phyloP scores from a whole-genome alignment of 176 grass and related monocot species.

The Zea luxurians region DNA sequence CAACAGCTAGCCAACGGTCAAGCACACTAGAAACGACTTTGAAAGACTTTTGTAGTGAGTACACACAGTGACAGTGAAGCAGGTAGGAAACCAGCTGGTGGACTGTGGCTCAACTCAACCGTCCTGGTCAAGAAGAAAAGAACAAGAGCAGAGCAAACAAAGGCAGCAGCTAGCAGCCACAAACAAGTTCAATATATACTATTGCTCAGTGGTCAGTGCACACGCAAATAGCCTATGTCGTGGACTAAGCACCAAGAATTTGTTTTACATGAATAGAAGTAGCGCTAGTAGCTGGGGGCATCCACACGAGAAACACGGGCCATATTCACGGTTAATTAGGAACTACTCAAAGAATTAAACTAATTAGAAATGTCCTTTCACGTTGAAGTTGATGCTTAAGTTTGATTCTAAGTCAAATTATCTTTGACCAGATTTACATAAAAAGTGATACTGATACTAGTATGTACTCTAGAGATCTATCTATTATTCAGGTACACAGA shows the following conservation, averaged over 20 bases:
- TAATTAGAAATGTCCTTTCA: not conserved
- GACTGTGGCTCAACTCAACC: not conserved
- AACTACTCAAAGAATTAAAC: not conserved
- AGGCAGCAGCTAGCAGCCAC: too few relatives aligned
- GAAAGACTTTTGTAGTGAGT: not conserved
- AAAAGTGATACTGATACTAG: not conserved
- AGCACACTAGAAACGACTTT: not conserved
- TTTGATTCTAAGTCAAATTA: not conserved
- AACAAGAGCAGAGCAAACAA: too few relatives aligned
- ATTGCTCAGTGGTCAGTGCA: not conserved
- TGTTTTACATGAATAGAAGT: too few relatives aligned
- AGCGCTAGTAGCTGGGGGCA: not conserved
- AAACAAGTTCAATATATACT: not conserved
- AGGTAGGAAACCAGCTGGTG: not conserved
- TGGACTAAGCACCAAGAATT: not conserved
- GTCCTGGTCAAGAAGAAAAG: not conserved
- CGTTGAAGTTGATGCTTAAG: not conserved
- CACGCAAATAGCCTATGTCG: not conserved
- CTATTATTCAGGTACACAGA: too few relatives aligned
- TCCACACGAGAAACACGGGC: constrained; percentile 4
- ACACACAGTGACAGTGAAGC: not conserved
- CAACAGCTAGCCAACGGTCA: not conserved
- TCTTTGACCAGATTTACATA: not conserved
- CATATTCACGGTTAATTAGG: not conserved
- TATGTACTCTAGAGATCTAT: too few relatives aligned